Conservation (phyloP, 169 alveolate genomes). For the Eimeria acervulina region DNA sequence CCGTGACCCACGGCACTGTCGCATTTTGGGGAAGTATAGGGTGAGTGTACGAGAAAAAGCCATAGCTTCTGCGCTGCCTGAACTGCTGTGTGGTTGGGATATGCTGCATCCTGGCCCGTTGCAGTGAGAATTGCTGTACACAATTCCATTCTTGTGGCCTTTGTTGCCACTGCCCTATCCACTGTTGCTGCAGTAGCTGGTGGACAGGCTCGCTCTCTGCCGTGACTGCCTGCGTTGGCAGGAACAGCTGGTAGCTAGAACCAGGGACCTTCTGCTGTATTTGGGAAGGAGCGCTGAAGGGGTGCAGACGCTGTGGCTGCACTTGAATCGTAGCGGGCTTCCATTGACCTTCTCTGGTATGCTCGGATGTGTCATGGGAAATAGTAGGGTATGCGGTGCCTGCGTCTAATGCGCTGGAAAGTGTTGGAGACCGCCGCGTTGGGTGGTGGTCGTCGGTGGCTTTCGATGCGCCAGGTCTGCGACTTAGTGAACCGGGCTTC, state of each 20-base stretch:
- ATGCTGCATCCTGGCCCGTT: conserved; percentile 4
- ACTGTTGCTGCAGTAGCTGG: conserved; percentile 9
- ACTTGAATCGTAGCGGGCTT: not conserved
- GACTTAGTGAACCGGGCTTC: not conserved
- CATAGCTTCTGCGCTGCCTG: not conserved
- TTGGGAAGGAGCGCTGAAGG: not conserved
- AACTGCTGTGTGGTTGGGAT: not conserved
- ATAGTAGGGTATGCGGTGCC: not conserved
- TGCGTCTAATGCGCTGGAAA: not conserved
- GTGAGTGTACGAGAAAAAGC: not conserved
- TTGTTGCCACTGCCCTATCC: conserved; percentile 22
- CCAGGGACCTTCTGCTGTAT: not conserved
- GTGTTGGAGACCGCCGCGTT: not conserved
- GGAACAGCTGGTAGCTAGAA: not conserved
- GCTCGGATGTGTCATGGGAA: not conserved
- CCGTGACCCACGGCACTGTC: conserved; percentile 20
- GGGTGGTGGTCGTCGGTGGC: not conserved
- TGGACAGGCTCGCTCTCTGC: conserved; percentile 7
- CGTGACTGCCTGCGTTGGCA: not conserved
- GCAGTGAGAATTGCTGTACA: not conserved
- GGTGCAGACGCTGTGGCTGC: not conserved
- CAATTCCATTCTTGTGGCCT: conserved; percentile 22
- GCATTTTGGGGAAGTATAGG: not conserved
- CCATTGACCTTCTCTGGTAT: not conserved
- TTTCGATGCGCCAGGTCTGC: not conserved